Base-by-base conservation (phyloP, 2,329 filamentous ascomycete genomes). In the Claviceps africana region DNA sequence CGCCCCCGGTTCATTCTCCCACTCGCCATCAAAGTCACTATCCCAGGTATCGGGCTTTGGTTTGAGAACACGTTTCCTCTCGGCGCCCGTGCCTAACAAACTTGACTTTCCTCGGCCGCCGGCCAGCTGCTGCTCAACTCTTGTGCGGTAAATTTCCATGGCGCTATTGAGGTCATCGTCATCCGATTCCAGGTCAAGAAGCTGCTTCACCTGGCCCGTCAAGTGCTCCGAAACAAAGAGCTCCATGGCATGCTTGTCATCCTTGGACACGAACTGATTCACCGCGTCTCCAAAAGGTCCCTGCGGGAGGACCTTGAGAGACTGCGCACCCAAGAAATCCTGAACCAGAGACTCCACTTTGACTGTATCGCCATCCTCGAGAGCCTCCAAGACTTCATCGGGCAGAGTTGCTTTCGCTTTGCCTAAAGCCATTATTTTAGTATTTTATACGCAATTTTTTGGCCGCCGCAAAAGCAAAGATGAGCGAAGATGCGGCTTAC, bases 221-320 rank as follows among this genome's bases (percentile, higher is more conserved):
- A 91, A 70, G 15, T 83, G 85, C 33, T 88, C 83, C 22, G 77
- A 79, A 10, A 91, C 83, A 59, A 91, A 91, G 44, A 82, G 72
- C 62, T 90, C 82, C 82, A 97, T 88, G 2, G 88, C 88, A 60
- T 93, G 83, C 63, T 90, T 95, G 70, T 98, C 93, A 58, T 95
- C 88, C 59, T 97, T 97, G 64, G 90, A 83, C 28, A 98, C 88
- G 60, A 93, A 98, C 55, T 95, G 86, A 47, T 83, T 84, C 5
- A 98, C 88, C 0, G 93, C 93, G 62, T 97, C 90, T 17, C 89
- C 86, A 62, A 98, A 96, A 0, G 85, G 86, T 31, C 90, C 93
- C 61, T 95, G 88, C 0, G 93, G 93, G 0, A 98, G 75, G 48
- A 98, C 93, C 53, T 90, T 95, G 33, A 98, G 78, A 0, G 88